phyloP scores from a whole-genome alignment of 2,329 filamentous ascomycete species.

The Paracoccidioides lutzii region DNA sequence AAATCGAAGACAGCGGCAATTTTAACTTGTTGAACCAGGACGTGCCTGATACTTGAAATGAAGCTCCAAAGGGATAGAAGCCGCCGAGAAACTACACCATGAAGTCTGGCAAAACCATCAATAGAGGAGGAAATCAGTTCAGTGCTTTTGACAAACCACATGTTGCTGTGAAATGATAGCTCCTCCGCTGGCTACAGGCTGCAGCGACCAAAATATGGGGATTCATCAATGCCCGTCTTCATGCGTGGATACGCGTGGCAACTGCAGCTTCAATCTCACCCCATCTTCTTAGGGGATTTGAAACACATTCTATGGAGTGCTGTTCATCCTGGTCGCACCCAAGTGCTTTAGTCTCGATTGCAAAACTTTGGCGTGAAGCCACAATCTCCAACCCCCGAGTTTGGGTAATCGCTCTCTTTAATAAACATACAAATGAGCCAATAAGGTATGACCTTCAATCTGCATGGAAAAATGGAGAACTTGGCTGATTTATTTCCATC shows the following conservation, averaged over 20 bases:
- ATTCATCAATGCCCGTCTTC: not conserved
- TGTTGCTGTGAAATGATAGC: no score
- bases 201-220: not conserved
- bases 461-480: not conserved
- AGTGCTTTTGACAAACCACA: no score
- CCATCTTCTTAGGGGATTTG: not conserved
- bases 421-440: not conserved
- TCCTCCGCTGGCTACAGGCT: no score
- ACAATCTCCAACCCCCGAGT: not conserved
- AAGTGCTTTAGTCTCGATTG: not conserved
- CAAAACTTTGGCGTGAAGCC: not conserved
- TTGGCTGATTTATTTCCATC: no score
- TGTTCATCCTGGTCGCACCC: not conserved
- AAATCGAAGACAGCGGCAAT: no score
- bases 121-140: no score
- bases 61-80: no score
- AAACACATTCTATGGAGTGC: not conserved
- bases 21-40: no score
- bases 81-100: no score
- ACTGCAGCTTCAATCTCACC: not conserved
- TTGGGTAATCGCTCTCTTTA: not conserved
- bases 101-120: no score
- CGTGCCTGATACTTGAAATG: no score
- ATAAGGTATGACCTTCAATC: not conserved
- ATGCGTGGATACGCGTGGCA: not conserved